Evolutionary conservation across 768 basidiomycete species (phyloP), one percentile per base, ranked within the genome.

Genomic region (Lepiota venenata): DNA sequence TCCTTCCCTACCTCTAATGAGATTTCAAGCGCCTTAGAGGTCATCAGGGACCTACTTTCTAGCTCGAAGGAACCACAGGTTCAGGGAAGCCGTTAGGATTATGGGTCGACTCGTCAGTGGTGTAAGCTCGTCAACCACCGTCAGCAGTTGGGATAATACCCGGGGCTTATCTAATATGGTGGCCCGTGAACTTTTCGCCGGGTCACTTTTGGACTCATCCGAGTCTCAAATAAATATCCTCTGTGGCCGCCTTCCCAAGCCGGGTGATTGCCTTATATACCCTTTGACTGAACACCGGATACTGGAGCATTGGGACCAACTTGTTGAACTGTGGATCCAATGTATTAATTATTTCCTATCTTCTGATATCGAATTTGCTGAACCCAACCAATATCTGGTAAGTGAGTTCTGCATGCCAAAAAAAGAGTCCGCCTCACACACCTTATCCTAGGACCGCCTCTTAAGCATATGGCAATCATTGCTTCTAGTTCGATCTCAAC

Each of bases 381-480:
- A 41, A 2, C 41, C 22, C 11, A 38, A 48, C 14, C 47, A 42
- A 7, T 43, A 44, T 12, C 40, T 44, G 43, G 41, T 42, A 29
- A 16, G 42, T n/a, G 4, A 32, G 8, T 32, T 16, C 27, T 18
- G 27, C 12, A 12, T 48, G 7, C 29, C 12, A n/a, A 16, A 18
- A 20, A 25, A 1, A 27, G 2, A 45, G 22, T 41, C 11, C 8
- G 41, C 25, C 35, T 51, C 29, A 58, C 21, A 39, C 15, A 38
- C 20, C 6, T n/a, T 52, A 25, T 8, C 29, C 8, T 58, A 82
- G 80, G 56, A 64, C 12, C 65, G 66, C 40, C 65, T 82, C 21
- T 43, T 80, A 3, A 62, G 69, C 40, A 65, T 73, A 1, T 87
- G 85, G 85, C 74, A 80, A 56, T 74, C 78, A 0, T 71, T 87